Evolutionary conservation across 1,284 basidiomycete genomes (phyloP).

Genomic region (Malassezia obtusa): DNA sequence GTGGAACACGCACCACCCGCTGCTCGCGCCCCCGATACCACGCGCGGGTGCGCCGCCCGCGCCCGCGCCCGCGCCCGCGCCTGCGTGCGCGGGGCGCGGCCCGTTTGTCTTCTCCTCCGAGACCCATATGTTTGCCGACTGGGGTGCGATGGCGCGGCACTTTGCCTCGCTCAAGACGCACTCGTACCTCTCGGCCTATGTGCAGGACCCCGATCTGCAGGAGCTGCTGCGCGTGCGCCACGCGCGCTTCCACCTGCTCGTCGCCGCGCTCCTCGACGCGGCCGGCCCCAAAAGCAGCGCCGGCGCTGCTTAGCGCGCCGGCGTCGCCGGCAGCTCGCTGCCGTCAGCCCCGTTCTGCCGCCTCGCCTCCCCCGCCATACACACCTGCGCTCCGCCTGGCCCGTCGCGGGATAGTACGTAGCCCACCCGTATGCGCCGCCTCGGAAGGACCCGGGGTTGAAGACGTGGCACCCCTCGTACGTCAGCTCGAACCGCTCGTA

Average conservation of each 20-base stretch:
- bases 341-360: too few species aligned
- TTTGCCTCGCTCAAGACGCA: background rate
- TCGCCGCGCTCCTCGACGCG: background rate
- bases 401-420: constrained; percentile 47
- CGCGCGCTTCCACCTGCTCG: constrained; percentile 2
- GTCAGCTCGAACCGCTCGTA: constrained; percentile 93
- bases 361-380: background rate
- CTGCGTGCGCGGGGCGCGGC: too few species aligned
- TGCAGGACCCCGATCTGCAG: background rate
- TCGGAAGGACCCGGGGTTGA: constrained; percentile 69
- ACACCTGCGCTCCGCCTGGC: constrained; percentile 39
- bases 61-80: background rate
- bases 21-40: background rate
- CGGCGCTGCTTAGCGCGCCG: too few species aligned
- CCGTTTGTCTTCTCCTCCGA: constrained; percentile 4
- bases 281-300: too few species aligned
- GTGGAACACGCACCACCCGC: constrained; percentile 56
- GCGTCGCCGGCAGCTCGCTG: too few species aligned
- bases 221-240: constrained; percentile 3
- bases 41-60: background rate
- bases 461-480: constrained; percentile 95
- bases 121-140: constrained; percentile 7
- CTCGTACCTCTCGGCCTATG: background rate
- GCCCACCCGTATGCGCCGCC: constrained; percentile 43
- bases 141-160: background rate